Percentiles rank a stretch among this genome's conserved stretches.
Evolutionary conservation across 2,329 filamentous ascomycete genomes (phyloP).

Genomic region (Xenoacremonium recifei): DNA sequence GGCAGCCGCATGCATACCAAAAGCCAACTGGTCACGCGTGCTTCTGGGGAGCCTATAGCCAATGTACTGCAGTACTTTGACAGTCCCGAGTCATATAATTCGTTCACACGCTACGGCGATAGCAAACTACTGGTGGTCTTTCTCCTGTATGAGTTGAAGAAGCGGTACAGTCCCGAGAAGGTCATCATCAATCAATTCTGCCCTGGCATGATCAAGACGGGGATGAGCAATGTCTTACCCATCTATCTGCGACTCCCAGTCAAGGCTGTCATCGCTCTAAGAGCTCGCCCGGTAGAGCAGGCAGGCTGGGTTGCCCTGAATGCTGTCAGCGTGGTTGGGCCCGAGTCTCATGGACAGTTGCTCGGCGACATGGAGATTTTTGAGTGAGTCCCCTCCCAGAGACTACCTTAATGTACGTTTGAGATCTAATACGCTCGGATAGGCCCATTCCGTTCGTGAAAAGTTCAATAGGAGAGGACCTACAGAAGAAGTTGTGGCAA

Average conservation of each 20-base stretch:
- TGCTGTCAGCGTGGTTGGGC: conserved; percentile 11
- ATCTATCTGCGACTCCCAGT: conserved; percentile 10
- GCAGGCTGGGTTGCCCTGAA: conserved; percentile 16
- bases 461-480: no score
- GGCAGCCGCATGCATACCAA: conserved; percentile 15
- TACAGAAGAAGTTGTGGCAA: no score
- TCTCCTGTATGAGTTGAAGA: conserved; percentile 15
- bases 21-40: conserved; percentile 5
- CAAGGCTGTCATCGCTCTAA: neutral
- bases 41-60: neutral
- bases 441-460: no score
- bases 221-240: conserved; percentile 11
- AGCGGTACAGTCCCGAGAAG: conserved; percentile 4
- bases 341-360: conserved; percentile 14
- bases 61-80: conserved; percentile 7
- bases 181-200: conserved; percentile 17
- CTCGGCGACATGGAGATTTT: conserved; percentile 11
- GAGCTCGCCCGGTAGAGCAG: conserved; percentile 9
- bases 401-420: no score
- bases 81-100: neutral
- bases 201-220: conserved; percentile 11
- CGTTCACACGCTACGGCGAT: conserved; percentile 6
- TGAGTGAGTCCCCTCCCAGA: no score
- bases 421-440: no score
- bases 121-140: conserved; percentile 15